These are phyloP conservation scores for Stephania yunnanensis DNA, from an alignment of 164 flowering plant species.

Conservation along the genomic window DNA sequence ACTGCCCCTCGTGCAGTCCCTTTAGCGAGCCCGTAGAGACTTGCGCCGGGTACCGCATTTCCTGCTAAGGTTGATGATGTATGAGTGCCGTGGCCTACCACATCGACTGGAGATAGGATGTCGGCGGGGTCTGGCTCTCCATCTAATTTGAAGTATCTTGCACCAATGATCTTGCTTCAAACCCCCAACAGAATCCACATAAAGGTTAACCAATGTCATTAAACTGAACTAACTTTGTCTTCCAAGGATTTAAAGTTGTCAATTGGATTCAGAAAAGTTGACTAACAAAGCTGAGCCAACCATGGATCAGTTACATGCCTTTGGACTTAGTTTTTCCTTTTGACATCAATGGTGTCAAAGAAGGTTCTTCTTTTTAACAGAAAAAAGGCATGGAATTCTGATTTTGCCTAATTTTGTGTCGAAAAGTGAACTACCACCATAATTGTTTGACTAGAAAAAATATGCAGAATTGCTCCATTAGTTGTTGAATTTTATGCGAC, in stretches of 20 bases:
- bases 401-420: neutral
- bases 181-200: neutral
- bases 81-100: constrained; percentile 78
- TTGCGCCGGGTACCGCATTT: constrained; percentile 34
- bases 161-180: constrained; percentile 67
- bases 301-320: neutral
- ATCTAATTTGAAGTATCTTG: constrained; percentile 58
- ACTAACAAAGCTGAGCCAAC: neutral
- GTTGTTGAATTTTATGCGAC: neutral
- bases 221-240: neutral
- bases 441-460: neutral
- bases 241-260: neutral
- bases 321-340: neutral
- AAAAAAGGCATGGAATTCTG: neutral
- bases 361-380: neutral
- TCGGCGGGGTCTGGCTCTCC: constrained; percentile 29
- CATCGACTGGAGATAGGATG: constrained; percentile 53
- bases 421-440: neutral
- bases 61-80: constrained; percentile 78
- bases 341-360: neutral
- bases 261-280: neutral
- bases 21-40: constrained; percentile 52
- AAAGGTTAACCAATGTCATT: neutral
- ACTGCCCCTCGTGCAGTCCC: constrained; percentile 78
- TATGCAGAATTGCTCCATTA: neutral